These are phyloP conservation scores for Cutaneotrichosporon cutaneum DNA, from an alignment of 1,284 basidiomycete species.

Conservation along the genomic window DNA sequence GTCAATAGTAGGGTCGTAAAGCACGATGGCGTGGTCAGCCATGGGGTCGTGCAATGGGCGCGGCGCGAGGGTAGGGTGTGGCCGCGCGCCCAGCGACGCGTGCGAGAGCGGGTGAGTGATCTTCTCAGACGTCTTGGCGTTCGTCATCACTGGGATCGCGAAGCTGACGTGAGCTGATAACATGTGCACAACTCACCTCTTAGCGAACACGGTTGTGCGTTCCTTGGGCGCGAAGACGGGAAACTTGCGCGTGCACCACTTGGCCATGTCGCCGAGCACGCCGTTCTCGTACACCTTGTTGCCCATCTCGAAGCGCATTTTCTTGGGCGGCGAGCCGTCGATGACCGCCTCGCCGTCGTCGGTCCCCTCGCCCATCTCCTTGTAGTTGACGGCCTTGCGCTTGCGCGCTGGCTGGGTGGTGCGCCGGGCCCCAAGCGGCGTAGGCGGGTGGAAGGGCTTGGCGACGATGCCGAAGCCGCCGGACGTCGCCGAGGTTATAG, in stretches of 20 bases:
- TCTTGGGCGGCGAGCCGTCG: constrained; percentile 54
- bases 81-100: constrained; percentile 80
- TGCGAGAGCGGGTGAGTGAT: constrained; percentile 67
- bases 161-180: constrained; percentile 58
- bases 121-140: constrained; percentile 67
- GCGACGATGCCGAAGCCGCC: constrained; percentile 47
- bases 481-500: constrained; percentile 43
- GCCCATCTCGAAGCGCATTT: constrained; percentile 54
- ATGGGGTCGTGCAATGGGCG: constrained; percentile 94
- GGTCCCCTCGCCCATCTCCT: constrained; percentile 60
- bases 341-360: constrained; percentile 57
- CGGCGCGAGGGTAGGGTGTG: constrained; percentile 77
- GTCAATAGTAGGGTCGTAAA: constrained; percentile 96
- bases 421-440: constrained; percentile 51
- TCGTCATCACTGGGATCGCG: constrained; percentile 82
- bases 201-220: constrained; percentile 60
- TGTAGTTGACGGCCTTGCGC: constrained; percentile 77
- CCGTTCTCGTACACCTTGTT: constrained; percentile 55
- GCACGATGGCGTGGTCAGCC: constrained; percentile 94
- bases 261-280: constrained; percentile 52
- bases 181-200: constrained; percentile 48
- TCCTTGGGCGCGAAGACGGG: constrained; percentile 83
- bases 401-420: constrained; percentile 67
- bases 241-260: constrained; percentile 65
- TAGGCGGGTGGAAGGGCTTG: constrained; percentile 77